Conservation (phyloP, 73 alveolate species). For the Paramecium pentaurelia region DNA sequence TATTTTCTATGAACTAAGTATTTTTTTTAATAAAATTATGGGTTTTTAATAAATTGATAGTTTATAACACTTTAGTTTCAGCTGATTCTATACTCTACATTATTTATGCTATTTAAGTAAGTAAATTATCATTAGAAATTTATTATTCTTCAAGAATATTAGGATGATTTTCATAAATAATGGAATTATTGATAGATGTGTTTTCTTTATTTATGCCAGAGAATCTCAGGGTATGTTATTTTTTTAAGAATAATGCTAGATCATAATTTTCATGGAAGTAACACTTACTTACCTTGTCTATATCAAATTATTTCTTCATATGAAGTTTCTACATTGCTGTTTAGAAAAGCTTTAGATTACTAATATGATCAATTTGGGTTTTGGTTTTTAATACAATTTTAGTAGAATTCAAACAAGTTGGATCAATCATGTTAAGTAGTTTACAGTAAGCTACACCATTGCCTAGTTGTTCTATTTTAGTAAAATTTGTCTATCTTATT, state of each 20-base stretch:
- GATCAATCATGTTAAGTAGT: neutral
- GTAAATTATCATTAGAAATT: neutral
- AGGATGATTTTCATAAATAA: neutral
- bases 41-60: neutral
- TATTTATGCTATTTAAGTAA: neutral
- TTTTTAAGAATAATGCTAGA: neutral
- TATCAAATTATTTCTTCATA: neutral
- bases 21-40: neutral
- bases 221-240: neutral
- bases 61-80: neutral
- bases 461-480: neutral
- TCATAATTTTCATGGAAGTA: conserved; percentile 22
- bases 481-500: neutral
- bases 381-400: neutral
- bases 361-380: conserved; percentile 3
- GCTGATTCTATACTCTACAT: neutral
- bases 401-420: neutral
- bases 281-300: conserved; percentile 2
- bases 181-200: neutral
- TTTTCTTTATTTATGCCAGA: neutral
- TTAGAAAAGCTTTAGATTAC: neutral
- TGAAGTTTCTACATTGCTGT: neutral
- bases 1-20: neutral
- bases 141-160: neutral
- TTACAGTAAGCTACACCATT: conserved; percentile 14